Conservation (phyloP, 1,284 basidiomycete genomes). For the Ganoderma boninense region DNA sequence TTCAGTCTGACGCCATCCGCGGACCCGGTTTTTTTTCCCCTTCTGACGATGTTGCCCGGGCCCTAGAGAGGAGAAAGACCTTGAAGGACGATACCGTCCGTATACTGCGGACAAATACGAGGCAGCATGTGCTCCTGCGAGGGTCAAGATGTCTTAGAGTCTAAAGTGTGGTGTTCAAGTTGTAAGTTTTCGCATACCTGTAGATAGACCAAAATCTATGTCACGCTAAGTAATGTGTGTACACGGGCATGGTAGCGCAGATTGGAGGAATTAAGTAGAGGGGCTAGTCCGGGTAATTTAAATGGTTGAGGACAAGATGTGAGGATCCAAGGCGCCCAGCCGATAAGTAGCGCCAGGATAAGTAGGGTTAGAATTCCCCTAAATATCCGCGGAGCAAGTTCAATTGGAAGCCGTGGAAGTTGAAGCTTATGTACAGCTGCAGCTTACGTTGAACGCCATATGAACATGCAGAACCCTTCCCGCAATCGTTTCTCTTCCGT, state of each 20-base stretch:
- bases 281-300: no score
- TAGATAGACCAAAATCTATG: background rate
- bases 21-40: rapidly evolving
- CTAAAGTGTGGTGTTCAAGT: background rate
- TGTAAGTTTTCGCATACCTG: background rate
- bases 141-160: conserved; percentile 23
- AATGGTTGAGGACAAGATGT: background rate
- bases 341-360: background rate
- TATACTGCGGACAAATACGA: conserved; percentile 43
- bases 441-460: background rate
- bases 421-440: background rate
- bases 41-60: background rate
- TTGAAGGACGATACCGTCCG: conserved; percentile 46
- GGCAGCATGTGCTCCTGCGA: conserved; percentile 18
- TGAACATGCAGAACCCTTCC: background rate
- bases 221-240: no score
- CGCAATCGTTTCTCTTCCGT: background rate
- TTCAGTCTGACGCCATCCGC: background rate
- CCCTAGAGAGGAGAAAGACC: conserved; percentile 41
- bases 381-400: background rate
- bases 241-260: no score
- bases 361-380: background rate
- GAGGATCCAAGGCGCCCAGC: background rate
- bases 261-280: no score
- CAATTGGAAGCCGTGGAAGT: background rate